Base-by-base conservation (phyloP, 106 monocot genomes). In the Ottelia alismoides region DNA sequence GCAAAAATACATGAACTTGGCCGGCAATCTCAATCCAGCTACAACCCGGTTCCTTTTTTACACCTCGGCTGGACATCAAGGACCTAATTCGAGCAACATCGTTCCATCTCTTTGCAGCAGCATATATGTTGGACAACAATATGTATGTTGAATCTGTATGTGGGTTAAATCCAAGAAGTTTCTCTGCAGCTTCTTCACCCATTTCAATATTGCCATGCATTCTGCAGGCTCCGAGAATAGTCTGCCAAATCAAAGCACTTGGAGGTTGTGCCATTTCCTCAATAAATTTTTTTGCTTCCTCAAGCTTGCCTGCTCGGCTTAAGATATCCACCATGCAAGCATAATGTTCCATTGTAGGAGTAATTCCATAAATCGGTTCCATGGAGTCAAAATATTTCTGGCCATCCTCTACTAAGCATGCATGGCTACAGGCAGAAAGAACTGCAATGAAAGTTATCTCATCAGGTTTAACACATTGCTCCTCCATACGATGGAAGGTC, bases 391-490 rank as follows among this genome's bases (percentile, higher is more conserved):
- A 78, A 20, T 55, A 23, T 18, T 22, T 16, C 16, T 18, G 2
- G 12, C 65, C 81, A 56, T 66, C 63, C 27, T 74, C 67, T 25
- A 83, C 55, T 18, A 83, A 28, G 25, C 73, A 65, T 11, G 55
- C 51, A 71, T 64, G 70, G 31, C 82, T 71, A 52, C 82, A 78
- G 25, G 82, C 77, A 11, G 82, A 71, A 31, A 78, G 74, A 25
- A 83, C 63, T 21, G 70, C 70, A 20, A 78, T 27, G 45, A 74
- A 82, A 21, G 82, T 78, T 2, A 71, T 29, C 25, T 69, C 52
- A 72, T 76, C 65, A 23, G 76, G 72, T 20, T 26, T 22, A 11
- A 44, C 29, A 10, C 72, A 68, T 25, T 49, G 53, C 10, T 58
- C 26, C n/a, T 47, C 20, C 82, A 83, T 77, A 27, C 21, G 2